phyloP scores from a whole-genome alignment of 1,284 basidiomycete species.

The Coniferiporia weirii region DNA sequence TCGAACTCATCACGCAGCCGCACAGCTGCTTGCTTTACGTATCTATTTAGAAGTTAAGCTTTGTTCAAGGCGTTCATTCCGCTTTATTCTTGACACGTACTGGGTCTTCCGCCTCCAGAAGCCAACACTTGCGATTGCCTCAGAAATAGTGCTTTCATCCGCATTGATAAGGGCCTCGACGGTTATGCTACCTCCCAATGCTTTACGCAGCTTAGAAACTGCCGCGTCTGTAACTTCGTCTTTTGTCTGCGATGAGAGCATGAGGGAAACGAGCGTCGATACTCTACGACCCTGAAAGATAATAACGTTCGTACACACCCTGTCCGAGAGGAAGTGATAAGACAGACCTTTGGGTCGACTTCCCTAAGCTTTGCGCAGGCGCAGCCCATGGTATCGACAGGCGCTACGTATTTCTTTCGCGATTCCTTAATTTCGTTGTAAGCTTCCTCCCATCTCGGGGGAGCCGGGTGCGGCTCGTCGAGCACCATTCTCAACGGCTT shows the following conservation, averaged over 20 bases:
- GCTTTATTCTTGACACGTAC: conserved; percentile 33
- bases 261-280: conserved; percentile 85
- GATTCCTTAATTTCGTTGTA: conserved; percentile 77
- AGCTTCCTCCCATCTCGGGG: conserved; percentile 66
- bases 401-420: conserved; percentile 68
- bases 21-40: conserved; percentile 70
- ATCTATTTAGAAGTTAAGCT: conserved; percentile 34
- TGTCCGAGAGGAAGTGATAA: not conserved
- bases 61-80: no score
- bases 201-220: conserved; percentile 66
- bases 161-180: conserved; percentile 69
- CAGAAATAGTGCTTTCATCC: conserved; percentile 55
- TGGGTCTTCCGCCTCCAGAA: conserved; percentile 89
- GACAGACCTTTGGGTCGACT: conserved; percentile 58
- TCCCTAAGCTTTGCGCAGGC: conserved; percentile 61
- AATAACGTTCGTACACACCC: not conserved
- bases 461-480: conserved; percentile 67
- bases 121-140: conserved; percentile 84
- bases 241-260: conserved; percentile 95
- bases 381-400: conserved; percentile 92
- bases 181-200: conserved; percentile 74
- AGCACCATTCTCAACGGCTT: conserved; percentile 52
- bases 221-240: conserved; percentile 88
- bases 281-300: conserved; percentile 65
- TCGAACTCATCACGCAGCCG: conserved; percentile 66